Conservation (phyloP, 129 eudicot genomes). For the Saussurea involucrata region DNA sequence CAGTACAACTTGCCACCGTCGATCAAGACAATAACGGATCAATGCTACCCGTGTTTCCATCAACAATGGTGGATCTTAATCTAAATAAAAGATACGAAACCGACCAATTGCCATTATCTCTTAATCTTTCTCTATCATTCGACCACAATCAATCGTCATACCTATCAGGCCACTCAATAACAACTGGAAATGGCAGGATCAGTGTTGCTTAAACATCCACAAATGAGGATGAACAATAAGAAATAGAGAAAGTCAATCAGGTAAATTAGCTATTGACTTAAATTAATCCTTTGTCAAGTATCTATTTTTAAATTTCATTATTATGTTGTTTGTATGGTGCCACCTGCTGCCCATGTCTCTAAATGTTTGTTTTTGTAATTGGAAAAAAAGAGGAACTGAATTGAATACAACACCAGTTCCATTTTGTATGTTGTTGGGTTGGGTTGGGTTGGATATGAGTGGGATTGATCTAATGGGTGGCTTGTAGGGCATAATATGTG, state of each 20-base stretch:
- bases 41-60: constrained; percentile 9
- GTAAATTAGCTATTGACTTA: constrained; percentile 38
- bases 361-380: constrained; percentile 18
- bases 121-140: constrained; percentile 36
- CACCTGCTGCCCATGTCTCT: neutral
- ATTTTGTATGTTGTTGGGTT: constrained; percentile 11
- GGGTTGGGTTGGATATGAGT: constrained; percentile 12
- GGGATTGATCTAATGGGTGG: constrained; percentile 27
- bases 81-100: constrained; percentile 24
- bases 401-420: constrained; percentile 16
- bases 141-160: constrained; percentile 20
- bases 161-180: constrained; percentile 26
- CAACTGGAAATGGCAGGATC: constrained; percentile 32
- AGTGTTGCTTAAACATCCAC: constrained; percentile 29
- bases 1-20: constrained; percentile 5
- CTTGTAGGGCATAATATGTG: constrained; percentile 19
- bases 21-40: constrained; percentile 14
- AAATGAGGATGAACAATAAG: constrained; percentile 4
- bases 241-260: constrained; percentile 25
- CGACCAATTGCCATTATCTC: constrained; percentile 20
- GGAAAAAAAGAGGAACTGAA: neutral
- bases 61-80: constrained; percentile 30
- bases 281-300: constrained; percentile 23
- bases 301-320: neutral
- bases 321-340: constrained; percentile 14